A percentile compares a stretch with the other conserved stretches of the same genome.
These are phyloP conservation scores for Lantana camara DNA, from an alignment of 257 asterid species.

Conservation along the genomic window DNA sequence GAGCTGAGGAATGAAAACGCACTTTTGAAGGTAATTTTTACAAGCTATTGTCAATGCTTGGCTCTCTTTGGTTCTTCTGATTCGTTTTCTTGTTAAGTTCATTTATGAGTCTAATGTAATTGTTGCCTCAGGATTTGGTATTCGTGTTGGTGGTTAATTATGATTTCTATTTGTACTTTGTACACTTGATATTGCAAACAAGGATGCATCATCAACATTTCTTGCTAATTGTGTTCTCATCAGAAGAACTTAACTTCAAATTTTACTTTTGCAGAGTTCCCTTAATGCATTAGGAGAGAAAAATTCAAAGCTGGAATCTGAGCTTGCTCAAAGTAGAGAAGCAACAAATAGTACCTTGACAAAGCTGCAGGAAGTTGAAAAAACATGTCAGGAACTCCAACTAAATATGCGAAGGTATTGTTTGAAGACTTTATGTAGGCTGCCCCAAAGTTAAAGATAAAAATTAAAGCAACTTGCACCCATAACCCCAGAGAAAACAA, in stretches of 20 bases:
- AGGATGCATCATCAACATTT: no score
- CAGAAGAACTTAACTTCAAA: conserved; percentile 8
- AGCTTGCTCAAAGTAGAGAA: conserved; percentile 71
- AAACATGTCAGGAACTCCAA: conserved; percentile 66
- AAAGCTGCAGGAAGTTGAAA: conserved; percentile 81
- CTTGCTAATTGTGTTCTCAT: conserved; percentile 6
- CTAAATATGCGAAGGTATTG: conserved; percentile 69
- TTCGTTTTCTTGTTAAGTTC: conserved; percentile 4
- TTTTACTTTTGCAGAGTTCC: conserved; percentile 55
- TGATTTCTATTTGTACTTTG: background rate
- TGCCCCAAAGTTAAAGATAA: background rate
- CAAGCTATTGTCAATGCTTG: conserved; percentile 12
- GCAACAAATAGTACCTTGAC: conserved; percentile 56
- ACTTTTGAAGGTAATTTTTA: conserved; percentile 61
- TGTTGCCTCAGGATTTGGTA: conserved; percentile 21
- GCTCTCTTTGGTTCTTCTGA: conserved; percentile 15
- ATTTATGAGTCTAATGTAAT: conserved; percentile 16
- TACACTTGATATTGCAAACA: conserved; percentile 4
- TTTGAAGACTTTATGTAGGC: conserved; percentile 4
- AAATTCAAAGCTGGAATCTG: conserved; percentile 67
- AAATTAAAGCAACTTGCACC: background rate
- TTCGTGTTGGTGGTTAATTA: conserved; percentile 10
- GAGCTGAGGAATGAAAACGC: conserved; percentile 82
- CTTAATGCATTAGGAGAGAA: conserved; percentile 59
- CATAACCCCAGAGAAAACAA: background rate